Base-by-base conservation (phyloP, 139 green algal genomes). In the Medakamo hakoo region DNA sequence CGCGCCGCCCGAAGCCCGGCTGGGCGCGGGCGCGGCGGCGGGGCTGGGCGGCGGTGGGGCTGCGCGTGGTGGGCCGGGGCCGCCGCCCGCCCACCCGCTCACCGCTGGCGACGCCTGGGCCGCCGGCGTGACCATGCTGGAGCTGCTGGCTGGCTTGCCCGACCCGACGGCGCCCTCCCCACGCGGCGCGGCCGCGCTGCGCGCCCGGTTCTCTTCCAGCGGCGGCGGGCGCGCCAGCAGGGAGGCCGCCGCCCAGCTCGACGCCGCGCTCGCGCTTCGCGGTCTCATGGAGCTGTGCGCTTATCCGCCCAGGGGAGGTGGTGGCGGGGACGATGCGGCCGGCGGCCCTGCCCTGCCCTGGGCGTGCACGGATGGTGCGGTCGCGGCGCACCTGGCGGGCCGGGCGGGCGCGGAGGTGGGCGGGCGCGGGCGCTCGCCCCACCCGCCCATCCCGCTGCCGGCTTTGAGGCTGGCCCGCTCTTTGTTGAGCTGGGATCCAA, bases 211-310 rank as follows among this genome's bases (percentile, higher is more conserved):
- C 40, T 9, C 40, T 52, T 9, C 9, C 40, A 9, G 40, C 40
- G 9, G n/a, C n/a, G n/a, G n/a, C n/a, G n/a, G n/a, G n/a, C n/a
- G n/a, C n/a, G n/a, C n/a, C n/a, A n/a, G n/a, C n/a, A n/a, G n/a
- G n/a, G n/a, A n/a, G n/a, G n/a, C 40, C 40, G 9, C 16, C 40
- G 9, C 40, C 40, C 9, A 52, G 16, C 9, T 52, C 40, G 40
- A 52, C 40, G 40, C 40, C 40, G 40, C 40, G 40, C 9, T 52
- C 40, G 40, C 40, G 63, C 62, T 66, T 31, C 48, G 62, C 25
- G 62, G 28, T 3, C n/a, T 66, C 23, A 52, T 66, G 62, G 62
- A 66, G 14, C 24, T 66, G 31, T 66, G 62, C 40, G 59, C 59
- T 49, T 66, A 49, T 49, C 62, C 62, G 27, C 58, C 58, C 4